These are phyloP conservation scores for Xylariaceae sp. DNA, from an alignment of 2,329 filamentous ascomycete genomes.

Conservation along the genomic window DNA sequence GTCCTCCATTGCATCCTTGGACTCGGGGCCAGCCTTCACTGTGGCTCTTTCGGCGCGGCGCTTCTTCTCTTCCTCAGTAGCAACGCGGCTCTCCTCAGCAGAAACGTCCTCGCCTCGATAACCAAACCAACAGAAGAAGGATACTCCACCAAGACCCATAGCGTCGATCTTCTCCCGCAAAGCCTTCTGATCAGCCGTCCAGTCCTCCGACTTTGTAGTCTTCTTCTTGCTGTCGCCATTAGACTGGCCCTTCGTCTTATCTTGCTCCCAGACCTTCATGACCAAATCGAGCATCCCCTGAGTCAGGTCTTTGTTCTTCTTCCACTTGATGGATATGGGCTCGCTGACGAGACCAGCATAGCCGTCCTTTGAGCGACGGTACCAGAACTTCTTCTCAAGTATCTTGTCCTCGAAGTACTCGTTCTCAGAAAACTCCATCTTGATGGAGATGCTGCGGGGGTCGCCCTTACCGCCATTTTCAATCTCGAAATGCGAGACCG, in stretches of 20 bases:
- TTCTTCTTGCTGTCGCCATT: constrained; percentile 30
- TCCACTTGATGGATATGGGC: constrained; percentile 86
- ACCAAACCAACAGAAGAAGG: constrained; percentile 89
- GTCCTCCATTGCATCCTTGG: constrained; percentile 3
- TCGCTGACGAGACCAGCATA: constrained; percentile 80
- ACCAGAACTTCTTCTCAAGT: constrained; percentile 91
- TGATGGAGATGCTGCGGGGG: constrained; percentile 74
- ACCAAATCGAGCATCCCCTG: constrained; percentile 73
- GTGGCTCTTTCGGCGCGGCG: constrained; percentile 44
- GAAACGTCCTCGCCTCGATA: constrained; percentile 68
- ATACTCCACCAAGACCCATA: constrained; percentile 60
- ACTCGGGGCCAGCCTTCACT: constrained; percentile 35
- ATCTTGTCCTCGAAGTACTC: constrained; percentile 73
- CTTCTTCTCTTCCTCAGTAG: constrained; percentile 56
- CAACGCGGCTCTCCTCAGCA: constrained; percentile 65
- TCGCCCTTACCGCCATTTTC: constrained; percentile 60
- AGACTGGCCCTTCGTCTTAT: constrained; percentile 35
- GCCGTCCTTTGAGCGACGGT: constrained; percentile 63
- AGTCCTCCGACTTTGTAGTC: constrained; percentile 47
- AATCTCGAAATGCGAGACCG: constrained; percentile 78
- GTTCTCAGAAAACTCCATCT: constrained; percentile 76
- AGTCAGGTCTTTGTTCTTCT: constrained; percentile 79
- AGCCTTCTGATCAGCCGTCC: constrained; percentile 49
- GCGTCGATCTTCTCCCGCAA: constrained; percentile 54
- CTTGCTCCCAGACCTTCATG: constrained; percentile 63